These are phyloP conservation scores for Pelargonium australe DNA, from an alignment of 441 rosid species.

Conservation along the genomic window DNA sequence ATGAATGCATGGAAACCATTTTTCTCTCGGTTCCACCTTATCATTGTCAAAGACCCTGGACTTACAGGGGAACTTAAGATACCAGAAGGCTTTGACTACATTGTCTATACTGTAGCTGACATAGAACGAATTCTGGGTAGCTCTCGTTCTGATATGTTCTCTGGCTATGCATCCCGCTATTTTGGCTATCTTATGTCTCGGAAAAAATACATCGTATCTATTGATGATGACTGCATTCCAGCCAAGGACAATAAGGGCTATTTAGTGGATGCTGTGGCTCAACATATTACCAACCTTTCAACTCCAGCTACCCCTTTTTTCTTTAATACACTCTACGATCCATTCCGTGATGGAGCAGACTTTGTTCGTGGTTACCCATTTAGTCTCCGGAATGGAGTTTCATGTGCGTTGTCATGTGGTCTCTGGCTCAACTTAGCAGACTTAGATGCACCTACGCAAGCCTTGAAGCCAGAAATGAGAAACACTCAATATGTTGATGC, in stretches of 20 bases:
- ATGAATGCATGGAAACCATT: conserved; percentile 68
- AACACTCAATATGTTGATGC: conserved; percentile 78
- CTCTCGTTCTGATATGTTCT: conserved; percentile 49
- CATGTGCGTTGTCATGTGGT: conserved; percentile 82
- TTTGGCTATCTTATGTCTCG: conserved; percentile 81
- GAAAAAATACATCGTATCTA: conserved; percentile 67
- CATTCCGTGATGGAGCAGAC: conserved; percentile 73
- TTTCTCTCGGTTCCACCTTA: conserved; percentile 70
- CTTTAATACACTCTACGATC: conserved; percentile 91
- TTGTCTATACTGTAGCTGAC: conserved; percentile 47
- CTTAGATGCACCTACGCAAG: conserved; percentile 93
- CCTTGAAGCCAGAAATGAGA: conserved; percentile 68
- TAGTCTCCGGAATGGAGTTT: conserved; percentile 76
- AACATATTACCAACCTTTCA: conserved; percentile 61
- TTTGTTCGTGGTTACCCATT: conserved; percentile 98
- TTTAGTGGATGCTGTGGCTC: conserved; percentile 66
- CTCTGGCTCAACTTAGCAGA: conserved; percentile 93
- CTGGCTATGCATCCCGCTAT: conserved; percentile 85
- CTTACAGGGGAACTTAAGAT: conserved; percentile 72
- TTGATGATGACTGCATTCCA: conserved; percentile 86
- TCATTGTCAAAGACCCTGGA: conserved; percentile 87
- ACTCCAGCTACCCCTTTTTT: conserved; percentile 88
- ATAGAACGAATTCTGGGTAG: conserved; percentile 59
- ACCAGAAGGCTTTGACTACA: conserved; percentile 68
- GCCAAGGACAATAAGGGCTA: conserved; percentile 62